Base-by-base conservation (phyloP, 2,329 filamentous ascomycete genomes). In the Penicillium sp. region DNA sequence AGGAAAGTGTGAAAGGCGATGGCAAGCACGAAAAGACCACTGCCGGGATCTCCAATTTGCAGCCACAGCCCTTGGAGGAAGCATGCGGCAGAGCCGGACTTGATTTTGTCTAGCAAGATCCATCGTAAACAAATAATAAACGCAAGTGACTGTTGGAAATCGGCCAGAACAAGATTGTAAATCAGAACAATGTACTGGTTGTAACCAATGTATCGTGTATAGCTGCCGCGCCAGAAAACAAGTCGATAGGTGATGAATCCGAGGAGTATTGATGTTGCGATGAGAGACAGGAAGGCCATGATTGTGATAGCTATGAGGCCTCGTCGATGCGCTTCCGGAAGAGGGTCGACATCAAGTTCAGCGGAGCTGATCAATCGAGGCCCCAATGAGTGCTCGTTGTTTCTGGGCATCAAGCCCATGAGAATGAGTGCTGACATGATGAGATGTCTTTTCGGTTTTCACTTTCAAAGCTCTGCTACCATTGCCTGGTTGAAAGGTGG, bases 101-200 rank as follows among this genome's bases (percentile, higher is more conserved):
- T 50, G 42, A 83, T 81, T 46, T 74, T 75, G 53, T 79, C 64
- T 10, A 74, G 61, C 2, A 66, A 60, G 10, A 81, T 71, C 78
- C 79, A 83, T 58, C 79, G 73, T 39, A 79, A 62, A 34, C 77
- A 79, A 50, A 82, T 73, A 4, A 79, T 64, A 59, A 82, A 82
- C 0, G 78, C 79, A 20, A 81, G 67, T 0, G 79, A 76, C 65
- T 82, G 80, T 60, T 79, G 78, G n/a, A 82, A 72, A 70, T 82
- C 80, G 6, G 80, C 80, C 39, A 83, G 58, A 2, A 82, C 69
- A 14, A 83, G 73, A 55, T 82, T 82, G 67, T 79, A 82, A 49
- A 82, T 81, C 24, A 82, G 74, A 38, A 82, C 67, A n/a, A 82
- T 71, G 53, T 80, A 82, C 68, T 82, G 80, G 60, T 82, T 82